Evolutionary conservation across 306 rosid genomes (phyloP).

Genomic region (Quercus mongolica): DNA sequence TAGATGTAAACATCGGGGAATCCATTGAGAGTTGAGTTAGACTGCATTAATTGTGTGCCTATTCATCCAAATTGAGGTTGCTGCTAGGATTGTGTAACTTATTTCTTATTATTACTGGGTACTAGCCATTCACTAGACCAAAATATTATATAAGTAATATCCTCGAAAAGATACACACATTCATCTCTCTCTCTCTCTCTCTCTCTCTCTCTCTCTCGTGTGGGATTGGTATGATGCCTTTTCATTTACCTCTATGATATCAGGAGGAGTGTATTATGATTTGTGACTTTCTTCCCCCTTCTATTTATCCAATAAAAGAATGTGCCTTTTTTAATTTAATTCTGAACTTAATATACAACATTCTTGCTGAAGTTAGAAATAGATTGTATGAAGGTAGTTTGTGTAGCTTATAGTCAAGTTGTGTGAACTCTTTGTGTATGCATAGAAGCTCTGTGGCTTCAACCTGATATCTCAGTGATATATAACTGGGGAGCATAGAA

Average conservation of each 20-base stretch:
- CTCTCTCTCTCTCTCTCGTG: background rate
- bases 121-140: too few species aligned
- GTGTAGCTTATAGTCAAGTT: conserved; percentile 41
- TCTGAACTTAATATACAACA: background rate
- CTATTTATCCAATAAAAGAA: background rate
- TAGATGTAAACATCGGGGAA: too few species aligned
- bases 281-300: background rate
- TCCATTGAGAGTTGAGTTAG: too few species aligned
- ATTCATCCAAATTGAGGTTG: too few species aligned
- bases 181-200: background rate
- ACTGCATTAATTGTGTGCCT: too few species aligned
- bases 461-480: background rate
- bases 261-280: background rate
- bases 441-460: too few species aligned
- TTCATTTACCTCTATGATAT: background rate
- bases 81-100: too few species aligned
- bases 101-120: too few species aligned
- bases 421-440: conserved; percentile 24
- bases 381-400: background rate
- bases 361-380: background rate
- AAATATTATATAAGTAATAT: too few species aligned
- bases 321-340: background rate
- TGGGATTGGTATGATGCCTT: background rate
- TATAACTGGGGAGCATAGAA: background rate
- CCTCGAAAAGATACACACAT: too few species aligned